phyloP scores from a whole-genome alignment of 139 green algal species.

The Raphidocelis subcapitata region DNA sequence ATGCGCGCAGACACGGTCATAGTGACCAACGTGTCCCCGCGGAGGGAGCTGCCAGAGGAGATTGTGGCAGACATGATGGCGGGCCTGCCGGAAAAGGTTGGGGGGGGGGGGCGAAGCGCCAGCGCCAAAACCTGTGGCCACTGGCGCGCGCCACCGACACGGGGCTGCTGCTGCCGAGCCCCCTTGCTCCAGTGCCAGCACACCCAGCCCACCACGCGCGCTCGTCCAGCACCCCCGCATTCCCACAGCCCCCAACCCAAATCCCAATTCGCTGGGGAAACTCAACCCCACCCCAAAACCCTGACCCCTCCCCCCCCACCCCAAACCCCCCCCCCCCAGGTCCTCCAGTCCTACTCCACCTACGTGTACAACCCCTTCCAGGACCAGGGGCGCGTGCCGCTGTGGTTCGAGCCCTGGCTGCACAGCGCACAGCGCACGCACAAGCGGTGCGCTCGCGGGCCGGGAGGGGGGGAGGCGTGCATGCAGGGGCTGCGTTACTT shows the following conservation, averaged over 20 bases:
- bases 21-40: constrained; percentile 91
- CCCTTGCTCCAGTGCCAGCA: too few species aligned
- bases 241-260: too few species aligned
- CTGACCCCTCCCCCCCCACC: too few species aligned
- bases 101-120: too few species aligned
- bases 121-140: too few species aligned
- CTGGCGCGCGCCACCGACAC: too few species aligned
- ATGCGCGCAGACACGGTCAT: constrained; percentile 88
- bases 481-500: not conserved
- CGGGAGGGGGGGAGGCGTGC: too few species aligned
- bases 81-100: not conserved
- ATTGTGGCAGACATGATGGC: constrained; percentile 70
- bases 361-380: constrained; percentile 64
- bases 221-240: too few species aligned
- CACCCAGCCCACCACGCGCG: too few species aligned
- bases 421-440: constrained; percentile 53
- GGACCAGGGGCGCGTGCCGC: constrained; percentile 53
- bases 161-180: too few species aligned
- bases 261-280: too few species aligned
- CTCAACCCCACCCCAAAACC: too few species aligned
- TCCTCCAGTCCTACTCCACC: constrained; percentile 51
- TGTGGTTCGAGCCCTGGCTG: constrained; percentile 71
- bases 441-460: constrained; percentile 47
- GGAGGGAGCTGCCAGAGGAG: constrained; percentile 57
- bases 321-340: constrained; percentile 71